These are phyloP conservation scores for Vaccinium darrowii DNA, from an alignment of 148 eudicot genomes.

Conservation along the genomic window DNA sequence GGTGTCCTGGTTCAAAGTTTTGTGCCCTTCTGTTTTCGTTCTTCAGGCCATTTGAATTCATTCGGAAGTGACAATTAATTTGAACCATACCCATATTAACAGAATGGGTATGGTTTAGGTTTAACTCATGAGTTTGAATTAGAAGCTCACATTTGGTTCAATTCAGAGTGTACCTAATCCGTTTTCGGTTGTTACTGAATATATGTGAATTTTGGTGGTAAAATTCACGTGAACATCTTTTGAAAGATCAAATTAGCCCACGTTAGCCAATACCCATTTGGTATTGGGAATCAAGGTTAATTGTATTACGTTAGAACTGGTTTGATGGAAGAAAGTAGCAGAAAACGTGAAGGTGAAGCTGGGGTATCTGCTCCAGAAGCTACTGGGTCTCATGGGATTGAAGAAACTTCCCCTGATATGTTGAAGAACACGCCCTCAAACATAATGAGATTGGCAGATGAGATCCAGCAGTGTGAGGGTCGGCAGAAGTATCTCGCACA, in stretches of 20 bases:
- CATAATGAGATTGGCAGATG: conserved; percentile 70
- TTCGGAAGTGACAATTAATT: background rate
- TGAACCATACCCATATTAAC: background rate
- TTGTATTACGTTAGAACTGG: background rate
- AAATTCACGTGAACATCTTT: background rate
- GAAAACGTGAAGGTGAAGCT: conserved; percentile 19
- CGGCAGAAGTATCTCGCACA: conserved; percentile 86
- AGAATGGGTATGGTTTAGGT: conserved; percentile 2
- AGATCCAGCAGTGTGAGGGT: conserved; percentile 86
- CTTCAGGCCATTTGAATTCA: background rate
- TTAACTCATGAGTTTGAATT: background rate
- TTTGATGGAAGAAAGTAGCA: conserved; percentile 18
- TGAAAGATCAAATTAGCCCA: conserved; percentile 1
- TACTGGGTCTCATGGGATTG: conserved; percentile 22
- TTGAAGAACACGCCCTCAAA: conserved; percentile 84
- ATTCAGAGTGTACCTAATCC: background rate
- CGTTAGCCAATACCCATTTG: background rate
- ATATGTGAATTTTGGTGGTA: background rate
- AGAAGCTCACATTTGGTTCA: background rate
- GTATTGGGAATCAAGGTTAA: background rate
- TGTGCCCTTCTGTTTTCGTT: background rate
- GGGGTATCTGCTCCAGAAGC: conserved; percentile 18
- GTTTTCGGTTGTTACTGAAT: background rate
- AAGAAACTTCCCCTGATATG: conserved; percentile 63
- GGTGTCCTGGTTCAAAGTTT: background rate